Percentiles rank a stretch among this genome's conserved stretches.
phyloP scores from a whole-genome alignment of 306 rosid genomes.

The Alnus rubra region DNA sequence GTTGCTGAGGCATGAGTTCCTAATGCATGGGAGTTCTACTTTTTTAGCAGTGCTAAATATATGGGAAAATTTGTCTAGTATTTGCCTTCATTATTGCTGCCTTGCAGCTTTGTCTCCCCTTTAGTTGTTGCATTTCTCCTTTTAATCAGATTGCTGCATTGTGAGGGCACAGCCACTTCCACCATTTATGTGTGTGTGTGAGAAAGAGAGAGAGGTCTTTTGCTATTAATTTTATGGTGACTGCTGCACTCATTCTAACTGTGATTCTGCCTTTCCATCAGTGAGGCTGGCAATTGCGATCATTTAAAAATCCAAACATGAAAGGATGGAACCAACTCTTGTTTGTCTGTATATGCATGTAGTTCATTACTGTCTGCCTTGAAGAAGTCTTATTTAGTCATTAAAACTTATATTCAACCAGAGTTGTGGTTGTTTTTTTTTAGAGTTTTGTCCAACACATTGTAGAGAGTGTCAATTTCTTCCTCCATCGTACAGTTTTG shows the following conservation, averaged over 20 bases:
- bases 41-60: too few relatives aligned
- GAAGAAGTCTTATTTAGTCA: background rate
- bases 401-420: background rate
- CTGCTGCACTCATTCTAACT: background rate
- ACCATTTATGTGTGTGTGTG: too few relatives aligned
- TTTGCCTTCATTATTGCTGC: too few relatives aligned
- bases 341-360: background rate
- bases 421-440: too few relatives aligned
- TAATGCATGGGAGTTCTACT: too few relatives aligned
- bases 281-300: background rate
- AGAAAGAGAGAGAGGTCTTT: background rate
- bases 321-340: background rate
- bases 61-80: too few relatives aligned
- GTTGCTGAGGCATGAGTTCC: too few relatives aligned
- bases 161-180: too few relatives aligned
- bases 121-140: too few relatives aligned
- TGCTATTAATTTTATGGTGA: background rate
- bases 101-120: too few relatives aligned
- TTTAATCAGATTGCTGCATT: too few relatives aligned
- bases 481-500: constrained; percentile 14
- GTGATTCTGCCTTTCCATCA: background rate
- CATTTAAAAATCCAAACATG: background rate
- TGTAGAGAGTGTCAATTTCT: constrained; percentile 8
- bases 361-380: background rate
- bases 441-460: too few relatives aligned